These are phyloP conservation scores for Candida ipomoeae DNA, from an alignment of 805 yeast species.

Conservation along the genomic window DNA sequence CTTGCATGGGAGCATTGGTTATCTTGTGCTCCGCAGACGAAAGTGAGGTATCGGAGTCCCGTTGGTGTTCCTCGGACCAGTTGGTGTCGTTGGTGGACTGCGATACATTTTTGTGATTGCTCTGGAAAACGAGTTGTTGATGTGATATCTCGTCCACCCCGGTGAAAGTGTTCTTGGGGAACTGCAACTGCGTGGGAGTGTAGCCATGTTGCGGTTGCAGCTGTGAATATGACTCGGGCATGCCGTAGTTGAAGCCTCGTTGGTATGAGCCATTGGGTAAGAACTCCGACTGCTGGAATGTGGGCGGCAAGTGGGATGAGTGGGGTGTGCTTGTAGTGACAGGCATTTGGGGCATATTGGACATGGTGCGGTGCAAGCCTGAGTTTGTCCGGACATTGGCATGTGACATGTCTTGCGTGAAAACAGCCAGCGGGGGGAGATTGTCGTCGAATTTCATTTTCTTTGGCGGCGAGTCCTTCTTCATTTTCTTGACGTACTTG, in stretches of 20 bases:
- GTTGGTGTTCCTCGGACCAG: conserved; percentile 38
- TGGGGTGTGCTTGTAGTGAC: conserved; percentile 5
- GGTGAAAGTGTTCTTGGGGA: neutral
- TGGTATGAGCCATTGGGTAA: conserved; percentile 6
- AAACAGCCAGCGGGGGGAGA: conserved; percentile 19
- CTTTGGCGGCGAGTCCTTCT: conserved; percentile 47
- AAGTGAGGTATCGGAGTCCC: conserved; percentile 40
- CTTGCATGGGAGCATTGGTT: conserved; percentile 40
- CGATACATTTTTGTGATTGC: conserved; percentile 17
- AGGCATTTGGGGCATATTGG: conserved; percentile 6
- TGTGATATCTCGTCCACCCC: conserved; percentile 11
- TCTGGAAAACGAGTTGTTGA: conserved; percentile 15
- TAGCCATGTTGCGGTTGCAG: neutral
- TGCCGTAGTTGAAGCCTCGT: neutral
- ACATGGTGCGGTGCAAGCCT: conserved; percentile 2
- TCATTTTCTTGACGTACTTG: conserved; percentile 47
- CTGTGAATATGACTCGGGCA: neutral
- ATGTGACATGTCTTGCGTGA: conserved; percentile 16
- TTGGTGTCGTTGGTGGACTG: conserved; percentile 42
- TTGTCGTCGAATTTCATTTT: conserved; percentile 31
- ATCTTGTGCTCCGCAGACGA: conserved; percentile 14
- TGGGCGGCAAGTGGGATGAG: conserved; percentile 19
- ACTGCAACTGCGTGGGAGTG: neutral
- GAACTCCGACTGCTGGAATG: conserved; percentile 23
- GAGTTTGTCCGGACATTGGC: conserved; percentile 6